Evolutionary conservation across 768 basidiomycete genomes (phyloP).

Genomic region (Lyophyllum semitale): DNA sequence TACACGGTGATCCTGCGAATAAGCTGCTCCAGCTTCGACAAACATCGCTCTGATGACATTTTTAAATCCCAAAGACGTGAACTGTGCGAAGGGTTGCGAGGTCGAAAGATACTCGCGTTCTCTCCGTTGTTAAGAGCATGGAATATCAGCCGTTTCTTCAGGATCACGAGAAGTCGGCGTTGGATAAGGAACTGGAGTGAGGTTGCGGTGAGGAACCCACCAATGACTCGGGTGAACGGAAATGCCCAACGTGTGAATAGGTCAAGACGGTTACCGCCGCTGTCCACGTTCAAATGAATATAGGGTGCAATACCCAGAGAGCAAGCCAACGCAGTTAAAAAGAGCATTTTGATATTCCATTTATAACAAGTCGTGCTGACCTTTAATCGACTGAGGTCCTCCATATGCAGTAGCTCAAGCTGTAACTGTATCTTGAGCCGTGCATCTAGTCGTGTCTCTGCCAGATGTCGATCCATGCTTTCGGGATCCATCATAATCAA

Average conservation of each 20-base stretch:
- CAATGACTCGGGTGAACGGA: constrained; percentile 13
- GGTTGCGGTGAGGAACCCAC: constrained; percentile 12
- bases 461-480: not conserved
- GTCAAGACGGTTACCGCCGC: not conserved
- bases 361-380: not conserved
- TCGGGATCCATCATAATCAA: constrained; percentile 16
- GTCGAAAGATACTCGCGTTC: not conserved
- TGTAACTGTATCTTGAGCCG: constrained; percentile 9
- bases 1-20: not conserved
- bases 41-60: not conserved
- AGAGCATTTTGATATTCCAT: constrained; percentile 12
- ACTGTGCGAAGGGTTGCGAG: not conserved
- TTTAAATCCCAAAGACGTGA: not conserved
- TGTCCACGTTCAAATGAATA: constrained; percentile 1
- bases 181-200: constrained; percentile 17
- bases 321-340: constrained; percentile 1
- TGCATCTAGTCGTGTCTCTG: constrained; percentile 6
- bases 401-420: not conserved
- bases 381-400: not conserved
- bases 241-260: constrained; percentile 10
- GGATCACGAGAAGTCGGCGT: constrained; percentile 3
- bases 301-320: constrained; percentile 8
- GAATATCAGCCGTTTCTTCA: constrained; percentile 1
- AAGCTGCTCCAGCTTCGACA: not conserved
- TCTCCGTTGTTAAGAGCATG: constrained; percentile 5